phyloP scores from a whole-genome alignment of 2,329 filamentous ascomycete genomes.

The Lasiodiplodia theobromae region DNA sequence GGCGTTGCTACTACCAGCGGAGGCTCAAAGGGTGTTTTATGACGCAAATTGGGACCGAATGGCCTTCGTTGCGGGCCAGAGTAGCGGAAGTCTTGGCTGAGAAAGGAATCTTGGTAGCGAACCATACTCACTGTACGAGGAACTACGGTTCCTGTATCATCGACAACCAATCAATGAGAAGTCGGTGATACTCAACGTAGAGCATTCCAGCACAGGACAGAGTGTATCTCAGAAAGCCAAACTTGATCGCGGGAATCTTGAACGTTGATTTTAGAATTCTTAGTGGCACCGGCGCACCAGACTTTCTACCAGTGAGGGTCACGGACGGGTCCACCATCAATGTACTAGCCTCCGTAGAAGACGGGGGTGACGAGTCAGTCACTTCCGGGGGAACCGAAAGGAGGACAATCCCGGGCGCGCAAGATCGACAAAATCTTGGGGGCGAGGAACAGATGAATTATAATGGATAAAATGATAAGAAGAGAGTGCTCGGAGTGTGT shows the following conservation, averaged over 20 bases:
- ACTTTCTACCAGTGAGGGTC: background rate
- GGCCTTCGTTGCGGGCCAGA: background rate
- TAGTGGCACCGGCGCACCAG: background rate
- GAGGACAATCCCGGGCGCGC: background rate
- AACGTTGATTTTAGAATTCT: background rate
- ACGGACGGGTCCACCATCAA: constrained; percentile 8
- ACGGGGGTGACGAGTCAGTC: background rate
- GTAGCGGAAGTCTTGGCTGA: background rate
- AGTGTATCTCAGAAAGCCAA: background rate
- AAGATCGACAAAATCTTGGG: background rate
- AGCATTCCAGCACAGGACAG: background rate
- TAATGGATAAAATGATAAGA: constrained; percentile 10
- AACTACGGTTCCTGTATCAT: background rate
- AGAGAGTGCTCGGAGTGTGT: constrained; percentile 4
- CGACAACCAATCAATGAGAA: background rate
- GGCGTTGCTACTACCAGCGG: background rate
- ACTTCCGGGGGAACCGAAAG: background rate
- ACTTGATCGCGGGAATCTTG: background rate
- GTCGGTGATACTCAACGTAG: background rate
- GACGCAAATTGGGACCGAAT: background rate
- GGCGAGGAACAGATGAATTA: background rate
- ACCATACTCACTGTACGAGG: background rate
- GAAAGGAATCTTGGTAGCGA: background rate
- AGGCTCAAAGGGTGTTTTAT: background rate
- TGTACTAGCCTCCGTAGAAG: background rate